Evolutionary conservation across 2,329 filamentous ascomycete species (phyloP), one percentile per base, ranked within the genome.

Genomic region (Davidsoniella virescens): DNA sequence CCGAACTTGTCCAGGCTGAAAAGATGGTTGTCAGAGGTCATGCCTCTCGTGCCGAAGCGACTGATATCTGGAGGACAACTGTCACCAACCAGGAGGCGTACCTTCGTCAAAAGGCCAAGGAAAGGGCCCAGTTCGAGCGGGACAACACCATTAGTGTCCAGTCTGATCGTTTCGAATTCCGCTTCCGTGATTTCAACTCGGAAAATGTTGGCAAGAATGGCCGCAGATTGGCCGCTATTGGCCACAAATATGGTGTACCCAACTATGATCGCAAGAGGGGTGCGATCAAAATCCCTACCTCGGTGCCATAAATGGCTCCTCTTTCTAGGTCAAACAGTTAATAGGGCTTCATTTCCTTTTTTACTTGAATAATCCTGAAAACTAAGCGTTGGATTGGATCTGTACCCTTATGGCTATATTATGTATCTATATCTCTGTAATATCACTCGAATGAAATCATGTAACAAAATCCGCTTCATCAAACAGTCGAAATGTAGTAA

Each of bases 241-340:
- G 80, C 17, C 78, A 72, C 71, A 67, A 76, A 53, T 84, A 84
- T 57, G 80, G 80, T 54, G 71, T 70, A 54, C 79, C 80, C 9
- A 67, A 70, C 55, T 69, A 75, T 59, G 80, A 84, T 59, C 70
- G 80, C 51, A 75, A 71, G 64, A 74, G 71, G 57, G 78, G 75
- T n/a, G 59, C 73, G 60, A 64, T 80, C 65, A 83, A 82, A 70
- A 82, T 83, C 59, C 79, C 80, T 18, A 80, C 73, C 36, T 72
- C 68, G 49, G 76, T 82, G 50, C 73, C 71, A 53, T 76, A 57
- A 69, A 43, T 2, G 3, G 10, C 10, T 33, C 10, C 10, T 33
- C 10, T 8, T 4, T 33, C 3, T 33, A 4, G 4, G 26, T 33
- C 6, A 2, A 10, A 9, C 8, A 33, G 6, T 33, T 12, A 12